Evolutionary conservation across 805 yeast genomes (phyloP), one percentile per base, ranked within the genome.

Genomic region (Nakazawaea peltata): DNA sequence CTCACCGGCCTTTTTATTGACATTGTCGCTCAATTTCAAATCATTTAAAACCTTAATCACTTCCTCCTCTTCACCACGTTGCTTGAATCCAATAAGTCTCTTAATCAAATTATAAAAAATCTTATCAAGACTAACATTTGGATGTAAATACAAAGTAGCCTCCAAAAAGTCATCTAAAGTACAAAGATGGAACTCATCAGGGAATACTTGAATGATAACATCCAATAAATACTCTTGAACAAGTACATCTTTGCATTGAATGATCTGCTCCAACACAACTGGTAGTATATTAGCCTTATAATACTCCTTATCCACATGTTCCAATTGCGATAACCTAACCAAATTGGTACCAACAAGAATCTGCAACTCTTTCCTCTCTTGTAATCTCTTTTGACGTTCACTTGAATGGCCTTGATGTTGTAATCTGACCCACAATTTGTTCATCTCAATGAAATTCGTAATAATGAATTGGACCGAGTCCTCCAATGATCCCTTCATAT

Each of bases 371-470:
- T 79, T 77, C 16, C 98, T 69, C 57, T 92, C 97, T 41, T 67
- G 69, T 16, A 69, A 71, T 38, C 97, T 69, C 53, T 81, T 74
- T 26, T 67, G 74, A 26, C 84, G 70, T 48, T 90, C 96, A 28
- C 82, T 71, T 3, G 90, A 74, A 42, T 86, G 95, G 2, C 97
- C 97, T 57, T 87, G 95, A 54, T 88, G 95, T 59, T 90, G 97
- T 44, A 88, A 64, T 34, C 98, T 71, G 4, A 92, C 97, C 98
- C 98, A 92, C 31, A 92, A 66, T 56, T 92, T 92, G 63, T 92
- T 92, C 98, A 92, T 92, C 55, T 92, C 98, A 39, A 90, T 77
- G 54, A 92, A 92, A 54, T 92, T 92, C 14, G 84, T 74, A 34
- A 85, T 69, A 24, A 88, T 72, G 50, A 88, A 90, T 39, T 78